phyloP scores from a whole-genome alignment of 257 asterid species.

The Solanum sejunctum region DNA sequence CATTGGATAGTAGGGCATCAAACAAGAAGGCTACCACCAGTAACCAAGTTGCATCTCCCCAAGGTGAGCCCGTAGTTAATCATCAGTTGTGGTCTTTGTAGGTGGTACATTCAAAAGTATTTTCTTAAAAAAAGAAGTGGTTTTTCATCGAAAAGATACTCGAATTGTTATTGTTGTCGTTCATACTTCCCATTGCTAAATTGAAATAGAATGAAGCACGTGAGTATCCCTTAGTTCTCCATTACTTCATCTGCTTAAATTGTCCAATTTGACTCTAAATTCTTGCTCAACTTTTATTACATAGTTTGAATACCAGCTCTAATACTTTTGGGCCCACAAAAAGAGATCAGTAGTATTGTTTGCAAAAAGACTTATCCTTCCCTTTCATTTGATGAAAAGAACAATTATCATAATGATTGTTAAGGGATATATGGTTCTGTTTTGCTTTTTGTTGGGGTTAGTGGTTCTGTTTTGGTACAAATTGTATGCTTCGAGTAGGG shows the following conservation, averaged over 20 bases:
- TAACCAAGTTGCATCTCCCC: constrained; percentile 35
- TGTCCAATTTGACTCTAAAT: not conserved
- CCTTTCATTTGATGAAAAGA: not conserved
- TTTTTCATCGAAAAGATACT: not conserved
- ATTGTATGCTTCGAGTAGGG: not conserved
- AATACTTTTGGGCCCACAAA: not conserved
- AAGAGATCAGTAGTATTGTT: not conserved
- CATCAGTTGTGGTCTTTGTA: not conserved
- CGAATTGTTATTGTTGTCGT: not conserved
- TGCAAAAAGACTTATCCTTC: not conserved
- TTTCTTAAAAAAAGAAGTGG: not conserved
- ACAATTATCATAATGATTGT: not conserved
- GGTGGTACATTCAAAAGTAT: not conserved
- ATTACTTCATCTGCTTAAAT: not conserved
- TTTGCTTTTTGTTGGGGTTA: not conserved
- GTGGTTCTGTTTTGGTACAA: not conserved
- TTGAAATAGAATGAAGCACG: not conserved
- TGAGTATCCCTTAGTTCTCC: not conserved
- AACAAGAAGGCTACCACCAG: constrained; percentile 52
- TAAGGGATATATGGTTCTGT: not conserved
- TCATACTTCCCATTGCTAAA: not conserved
- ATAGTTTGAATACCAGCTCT: not conserved
- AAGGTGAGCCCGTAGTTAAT: constrained; percentile 24
- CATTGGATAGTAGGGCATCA: constrained; percentile 53
- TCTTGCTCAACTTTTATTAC: not conserved